A percentile compares a stretch with the other conserved stretches of the same genome.
Evolutionary conservation across 805 yeast species (phyloP).

Genomic region (Candida railenensis): DNA sequence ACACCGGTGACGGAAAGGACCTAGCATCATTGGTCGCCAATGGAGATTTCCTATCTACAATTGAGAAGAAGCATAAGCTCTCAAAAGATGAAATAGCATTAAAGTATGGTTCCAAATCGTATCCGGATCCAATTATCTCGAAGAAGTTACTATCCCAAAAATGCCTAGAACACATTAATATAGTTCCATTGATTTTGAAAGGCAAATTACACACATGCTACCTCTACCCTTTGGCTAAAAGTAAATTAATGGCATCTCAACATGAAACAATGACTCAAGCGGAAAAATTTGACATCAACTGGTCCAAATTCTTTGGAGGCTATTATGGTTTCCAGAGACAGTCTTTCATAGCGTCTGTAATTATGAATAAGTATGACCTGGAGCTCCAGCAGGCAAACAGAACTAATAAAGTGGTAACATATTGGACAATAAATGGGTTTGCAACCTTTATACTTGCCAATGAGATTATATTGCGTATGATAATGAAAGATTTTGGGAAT

Average conservation of each 20-base stretch:
- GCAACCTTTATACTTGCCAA: conserved; percentile 60
- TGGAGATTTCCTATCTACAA: conserved; percentile 14
- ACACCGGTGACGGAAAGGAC: neutral
- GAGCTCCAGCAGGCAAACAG: conserved; percentile 24
- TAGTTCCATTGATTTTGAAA: conserved; percentile 40
- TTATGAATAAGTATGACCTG: conserved; percentile 30
- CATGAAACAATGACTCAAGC: conserved; percentile 44
- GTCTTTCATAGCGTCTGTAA: conserved; percentile 43
- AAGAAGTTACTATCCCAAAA: conserved; percentile 26
- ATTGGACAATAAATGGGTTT: conserved; percentile 62
- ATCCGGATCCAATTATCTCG: conserved; percentile 28
- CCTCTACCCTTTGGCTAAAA: conserved; percentile 51
- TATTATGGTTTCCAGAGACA: conserved; percentile 63
- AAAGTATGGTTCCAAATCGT: conserved; percentile 13
- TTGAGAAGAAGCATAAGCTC: conserved; percentile 10
- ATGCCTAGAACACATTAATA: conserved; percentile 25
- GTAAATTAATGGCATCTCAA: conserved; percentile 34
- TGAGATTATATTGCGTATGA: conserved; percentile 54
- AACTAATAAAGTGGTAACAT: conserved; percentile 47
- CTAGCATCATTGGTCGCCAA: conserved; percentile 4
- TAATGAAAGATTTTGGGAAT: conserved; percentile 45
- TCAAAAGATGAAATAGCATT: conserved; percentile 12
- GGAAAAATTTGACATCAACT: conserved; percentile 47
- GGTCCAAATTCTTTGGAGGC: conserved; percentile 52
- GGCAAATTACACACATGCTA: conserved; percentile 44